These are phyloP conservation scores for Hemileccinum hortonii DNA, from an alignment of 1,284 basidiomycete genomes.

Conservation along the genomic window DNA sequence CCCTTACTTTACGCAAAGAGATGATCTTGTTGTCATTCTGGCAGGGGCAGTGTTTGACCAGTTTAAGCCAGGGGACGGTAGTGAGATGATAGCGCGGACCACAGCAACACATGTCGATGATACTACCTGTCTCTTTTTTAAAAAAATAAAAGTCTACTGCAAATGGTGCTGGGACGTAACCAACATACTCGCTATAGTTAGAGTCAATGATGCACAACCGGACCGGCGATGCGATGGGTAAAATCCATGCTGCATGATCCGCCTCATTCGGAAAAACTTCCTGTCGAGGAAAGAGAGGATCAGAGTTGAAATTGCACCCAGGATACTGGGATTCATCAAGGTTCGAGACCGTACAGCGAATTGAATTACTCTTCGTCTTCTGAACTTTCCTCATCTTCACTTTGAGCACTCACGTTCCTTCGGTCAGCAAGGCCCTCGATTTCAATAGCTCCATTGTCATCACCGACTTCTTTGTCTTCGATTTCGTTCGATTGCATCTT, in stretches of 20 bases:
- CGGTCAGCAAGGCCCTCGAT: constrained; percentile 60
- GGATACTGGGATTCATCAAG: constrained; percentile 10
- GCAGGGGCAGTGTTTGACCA: constrained; percentile 19
- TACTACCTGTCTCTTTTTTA: constrained; percentile 4
- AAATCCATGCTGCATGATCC: constrained; percentile 18
- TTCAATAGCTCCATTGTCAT: constrained; percentile 45
- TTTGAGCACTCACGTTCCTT: constrained; percentile 21
- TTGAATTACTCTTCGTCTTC: constrained; percentile 35
- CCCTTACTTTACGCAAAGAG: constrained; percentile 9
- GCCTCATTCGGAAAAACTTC: constrained; percentile 14
- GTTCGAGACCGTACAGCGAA: constrained; percentile 26
- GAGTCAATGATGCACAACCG: constrained; percentile 2
- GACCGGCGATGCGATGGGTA: constrained; percentile 7
- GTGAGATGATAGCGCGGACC: not conserved
- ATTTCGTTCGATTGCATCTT: constrained; percentile 56
- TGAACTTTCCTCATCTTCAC: constrained; percentile 36
- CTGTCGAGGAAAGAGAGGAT: constrained; percentile 14
- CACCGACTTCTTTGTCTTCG: constrained; percentile 44
- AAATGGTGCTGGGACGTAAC: constrained; percentile 5
- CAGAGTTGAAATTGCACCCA: constrained; percentile 21
- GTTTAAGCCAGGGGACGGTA: not conserved
- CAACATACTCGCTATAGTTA: constrained; percentile 6
- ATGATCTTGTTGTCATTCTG: constrained; percentile 17
- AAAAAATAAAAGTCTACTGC: constrained; percentile 12
- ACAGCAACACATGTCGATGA: constrained; percentile 3